Evolutionary conservation across 108 stramenopile genomes (phyloP).

Genomic region (Discostella stelligeroides): DNA sequence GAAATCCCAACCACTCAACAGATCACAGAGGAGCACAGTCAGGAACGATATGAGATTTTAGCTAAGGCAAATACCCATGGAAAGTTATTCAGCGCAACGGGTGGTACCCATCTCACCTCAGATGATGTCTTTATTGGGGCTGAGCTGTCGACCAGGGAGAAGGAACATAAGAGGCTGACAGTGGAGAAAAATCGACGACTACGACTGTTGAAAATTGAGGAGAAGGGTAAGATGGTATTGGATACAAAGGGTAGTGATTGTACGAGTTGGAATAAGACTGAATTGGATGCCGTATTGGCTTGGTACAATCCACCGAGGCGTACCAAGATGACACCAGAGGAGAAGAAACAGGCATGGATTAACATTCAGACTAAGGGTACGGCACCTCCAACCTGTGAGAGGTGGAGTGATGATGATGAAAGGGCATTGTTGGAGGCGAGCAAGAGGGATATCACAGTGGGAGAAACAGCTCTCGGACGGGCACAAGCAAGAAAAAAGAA

Average conservation of each 20-base stretch:
- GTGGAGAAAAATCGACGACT: not conserved
- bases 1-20: not conserved
- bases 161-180: not conserved
- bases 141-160: no score
- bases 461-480: slow-evolving; percentile 3
- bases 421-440: not conserved
- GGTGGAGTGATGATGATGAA: slow-evolving; percentile 5
- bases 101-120: not conserved
- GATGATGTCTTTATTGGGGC: not conserved
- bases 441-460: not conserved
- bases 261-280: not conserved
- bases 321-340: not conserved
- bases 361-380: not conserved
- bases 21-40: not conserved
- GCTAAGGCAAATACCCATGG: not conserved
- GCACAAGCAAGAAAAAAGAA: not conserved
- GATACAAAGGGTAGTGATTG: not conserved
- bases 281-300: not conserved
- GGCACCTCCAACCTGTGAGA: not conserved
- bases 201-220: not conserved
- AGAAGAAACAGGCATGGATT: not conserved
- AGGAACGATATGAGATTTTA: not conserved
- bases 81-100: not conserved
- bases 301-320: not conserved
- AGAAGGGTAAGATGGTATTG: not conserved